A percentile compares a stretch with the other conserved stretches of the same genome.
Conservation (phyloP, 257 asterid genomes). For the Solanum chmielewskii region DNA sequence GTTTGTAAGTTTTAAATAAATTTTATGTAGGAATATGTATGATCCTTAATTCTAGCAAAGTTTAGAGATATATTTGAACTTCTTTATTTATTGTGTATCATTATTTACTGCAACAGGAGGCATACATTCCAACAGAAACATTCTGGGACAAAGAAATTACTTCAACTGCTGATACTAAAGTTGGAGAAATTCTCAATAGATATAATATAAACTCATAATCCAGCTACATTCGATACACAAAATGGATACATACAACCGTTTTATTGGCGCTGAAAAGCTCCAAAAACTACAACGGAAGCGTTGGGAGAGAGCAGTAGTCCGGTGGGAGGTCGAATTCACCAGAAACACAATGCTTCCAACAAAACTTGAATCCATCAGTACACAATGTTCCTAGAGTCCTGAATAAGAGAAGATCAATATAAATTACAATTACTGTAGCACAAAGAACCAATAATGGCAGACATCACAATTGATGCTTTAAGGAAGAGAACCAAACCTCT, state of each 20-base stretch:
- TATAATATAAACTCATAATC: too few relatives aligned
- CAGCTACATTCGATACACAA: neutral
- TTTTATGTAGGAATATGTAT: neutral
- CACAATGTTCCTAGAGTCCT: neutral
- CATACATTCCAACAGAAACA: too few relatives aligned
- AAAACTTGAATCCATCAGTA: neutral
- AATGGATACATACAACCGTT: neutral
- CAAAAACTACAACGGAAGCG: neutral
- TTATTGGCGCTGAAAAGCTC: neutral
- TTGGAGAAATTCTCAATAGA: too few relatives aligned
- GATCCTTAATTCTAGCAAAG: neutral
- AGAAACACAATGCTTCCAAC: neutral
- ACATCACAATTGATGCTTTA: neutral
- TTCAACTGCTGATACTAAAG: too few relatives aligned
- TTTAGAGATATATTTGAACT: neutral
- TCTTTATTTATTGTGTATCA: neutral
- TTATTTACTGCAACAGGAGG: too few relatives aligned
- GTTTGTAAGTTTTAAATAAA: too few relatives aligned
- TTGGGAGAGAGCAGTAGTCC: neutral
- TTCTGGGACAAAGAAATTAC: too few relatives aligned
- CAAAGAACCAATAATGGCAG: neutral
- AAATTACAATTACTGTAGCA: neutral
- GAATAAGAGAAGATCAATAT: neutral
- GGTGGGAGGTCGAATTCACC: neutral
- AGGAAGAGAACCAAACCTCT: neutral